Percentiles rank a stretch among this genome's conserved stretches.
Conservation (phyloP, 2,329 filamentous ascomycete genomes). For the Botrytis fabae region DNA sequence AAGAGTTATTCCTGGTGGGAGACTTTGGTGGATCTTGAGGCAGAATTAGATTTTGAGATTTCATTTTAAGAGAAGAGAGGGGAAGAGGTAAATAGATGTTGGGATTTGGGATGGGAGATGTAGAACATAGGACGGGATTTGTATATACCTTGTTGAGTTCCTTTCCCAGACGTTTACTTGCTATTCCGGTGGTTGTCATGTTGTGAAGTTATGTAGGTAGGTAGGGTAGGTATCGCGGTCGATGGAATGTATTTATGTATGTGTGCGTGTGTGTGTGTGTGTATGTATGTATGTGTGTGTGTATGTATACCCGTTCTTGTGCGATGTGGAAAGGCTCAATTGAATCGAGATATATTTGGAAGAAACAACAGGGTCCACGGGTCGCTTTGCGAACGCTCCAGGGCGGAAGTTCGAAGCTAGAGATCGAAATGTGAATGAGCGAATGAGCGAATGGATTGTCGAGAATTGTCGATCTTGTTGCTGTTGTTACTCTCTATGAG, state of each 20-base stretch:
- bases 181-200: conserved; percentile 37
- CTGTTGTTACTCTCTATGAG: background rate
- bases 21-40: conserved; percentile 37
- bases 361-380: background rate
- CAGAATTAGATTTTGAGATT: background rate
- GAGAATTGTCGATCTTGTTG: background rate
- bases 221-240: background rate
- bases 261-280: background rate
- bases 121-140: background rate
- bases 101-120: no score
- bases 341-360: background rate
- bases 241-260: background rate
- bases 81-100: background rate
- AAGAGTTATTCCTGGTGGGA: conserved; percentile 71
- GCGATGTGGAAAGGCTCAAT: background rate
- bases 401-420: no score
- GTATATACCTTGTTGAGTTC: conserved; percentile 56
- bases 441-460: background rate
- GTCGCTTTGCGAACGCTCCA: background rate
- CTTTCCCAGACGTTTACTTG: conserved; percentile 59
- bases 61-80: background rate
- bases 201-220: background rate
- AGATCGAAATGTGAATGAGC: background rate
- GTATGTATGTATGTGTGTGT: background rate
- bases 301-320: background rate